These are phyloP conservation scores for Recurvomyces mirabilis DNA, from an alignment of 495 filamentous ascomycete genomes.

Conservation along the genomic window DNA sequence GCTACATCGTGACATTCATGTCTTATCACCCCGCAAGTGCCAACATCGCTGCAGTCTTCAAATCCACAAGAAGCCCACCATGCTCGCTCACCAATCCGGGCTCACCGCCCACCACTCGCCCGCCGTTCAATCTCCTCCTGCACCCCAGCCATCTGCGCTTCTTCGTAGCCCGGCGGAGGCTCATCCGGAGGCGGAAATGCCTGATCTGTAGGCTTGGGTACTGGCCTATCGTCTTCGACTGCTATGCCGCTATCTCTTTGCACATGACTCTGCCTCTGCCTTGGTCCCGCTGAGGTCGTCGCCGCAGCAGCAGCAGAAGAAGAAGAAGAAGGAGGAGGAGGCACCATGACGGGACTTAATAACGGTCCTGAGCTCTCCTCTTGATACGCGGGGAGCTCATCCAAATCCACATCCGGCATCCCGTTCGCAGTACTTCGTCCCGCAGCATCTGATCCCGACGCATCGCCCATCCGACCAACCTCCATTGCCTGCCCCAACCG, in stretches of 20 bases:
- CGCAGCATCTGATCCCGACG: slow-evolving; percentile 30
- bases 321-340: not conserved
- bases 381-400: slow-evolving; percentile 76
- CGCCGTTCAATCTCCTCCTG: slow-evolving; percentile 43
- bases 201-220: slow-evolving; percentile 13
- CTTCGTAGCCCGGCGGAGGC: slow-evolving; percentile 87
- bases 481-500: slow-evolving; percentile 68
- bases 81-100: no score
- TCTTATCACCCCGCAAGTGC: no score
- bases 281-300: no score
- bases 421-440: slow-evolving; percentile 47
- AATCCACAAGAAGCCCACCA: no score
- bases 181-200: slow-evolving; percentile 50
- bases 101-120: no score
- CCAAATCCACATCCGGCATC: no score
- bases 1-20: no score
- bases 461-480: slow-evolving; percentile 40
- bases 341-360: slow-evolving; percentile 2
- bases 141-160: slow-evolving; percentile 74
- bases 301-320: slow-evolving; percentile 4
- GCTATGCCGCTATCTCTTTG: slow-evolving; percentile 18
- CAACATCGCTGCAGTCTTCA: no score
- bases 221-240: slow-evolving; percentile 15
- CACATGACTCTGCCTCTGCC: slow-evolving; percentile 3
- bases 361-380: slow-evolving; percentile 20